These are phyloP conservation scores for Rosa rugosa DNA, from an alignment of 306 rosid genomes.

Conservation along the genomic window DNA sequence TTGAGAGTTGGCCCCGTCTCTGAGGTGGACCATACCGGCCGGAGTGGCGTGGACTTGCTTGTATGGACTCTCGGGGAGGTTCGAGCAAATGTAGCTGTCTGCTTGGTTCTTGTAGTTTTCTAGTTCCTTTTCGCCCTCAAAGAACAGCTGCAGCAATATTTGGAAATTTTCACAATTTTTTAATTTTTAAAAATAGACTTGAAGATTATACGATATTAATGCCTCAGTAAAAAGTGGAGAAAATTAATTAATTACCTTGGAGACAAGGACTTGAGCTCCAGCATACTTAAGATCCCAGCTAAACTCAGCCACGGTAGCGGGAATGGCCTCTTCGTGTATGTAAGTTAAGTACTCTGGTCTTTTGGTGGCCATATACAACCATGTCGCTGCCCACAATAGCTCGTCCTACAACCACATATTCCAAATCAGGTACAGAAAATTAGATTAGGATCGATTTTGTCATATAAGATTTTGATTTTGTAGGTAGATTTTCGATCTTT, in stretches of 20 bases:
- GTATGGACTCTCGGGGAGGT: conserved; percentile 81
- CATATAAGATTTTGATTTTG: neutral
- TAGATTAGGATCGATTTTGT: neutral
- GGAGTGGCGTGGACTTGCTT: conserved; percentile 55
- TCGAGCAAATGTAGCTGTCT: conserved; percentile 73
- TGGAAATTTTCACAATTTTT: neutral
- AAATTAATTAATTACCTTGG: conserved; percentile 38
- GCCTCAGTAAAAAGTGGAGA: neutral
- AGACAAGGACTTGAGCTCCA: conserved; percentile 76
- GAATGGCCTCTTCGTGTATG: conserved; percentile 58
- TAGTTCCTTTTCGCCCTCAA: conserved; percentile 48
- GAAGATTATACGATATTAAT: neutral
- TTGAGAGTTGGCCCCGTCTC: conserved; percentile 92
- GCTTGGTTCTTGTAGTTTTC: conserved; percentile 57
- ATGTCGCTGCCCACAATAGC: conserved; percentile 89
- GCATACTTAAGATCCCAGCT: conserved; percentile 99
- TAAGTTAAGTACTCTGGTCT: conserved; percentile 46
- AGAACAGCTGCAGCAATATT: conserved; percentile 42
- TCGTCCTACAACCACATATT: conserved; percentile 54
- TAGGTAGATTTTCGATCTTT: neutral
- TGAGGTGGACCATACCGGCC: conserved; percentile 65
- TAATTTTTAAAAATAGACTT: neutral
- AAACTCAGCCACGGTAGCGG: conserved; percentile 69
- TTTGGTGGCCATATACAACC: conserved; percentile 69
- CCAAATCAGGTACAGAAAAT: neutral